phyloP scores from a whole-genome alignment of 805 yeast genomes.

The Ogataea sp. region DNA sequence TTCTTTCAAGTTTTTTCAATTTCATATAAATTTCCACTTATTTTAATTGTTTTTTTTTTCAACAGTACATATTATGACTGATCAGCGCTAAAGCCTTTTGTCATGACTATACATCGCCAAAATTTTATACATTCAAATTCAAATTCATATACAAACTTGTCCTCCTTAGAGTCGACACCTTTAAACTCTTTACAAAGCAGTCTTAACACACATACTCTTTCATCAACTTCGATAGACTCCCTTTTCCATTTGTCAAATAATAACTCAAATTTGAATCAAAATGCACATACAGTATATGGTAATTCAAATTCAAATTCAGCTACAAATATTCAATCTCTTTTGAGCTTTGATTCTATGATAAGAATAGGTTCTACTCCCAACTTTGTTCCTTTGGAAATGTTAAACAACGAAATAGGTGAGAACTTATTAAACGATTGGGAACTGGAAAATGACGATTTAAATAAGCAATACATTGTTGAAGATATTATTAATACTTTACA shows the following conservation, averaged over 20 bases:
- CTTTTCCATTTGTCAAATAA: slow-evolving; percentile 1
- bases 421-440: slow-evolving; percentile 6
- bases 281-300: too few species aligned
- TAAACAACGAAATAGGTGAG: slow-evolving; percentile 13
- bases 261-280: too few species aligned
- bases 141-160: neutral
- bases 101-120: slow-evolving; percentile 19
- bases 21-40: too few species aligned
- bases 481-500: neutral
- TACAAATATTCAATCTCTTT: too few species aligned
- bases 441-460: slow-evolving; percentile 1
- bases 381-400: slow-evolving; percentile 18
- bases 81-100: too few species aligned
- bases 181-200: neutral
- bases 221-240: slow-evolving; percentile 14
- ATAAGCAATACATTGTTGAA: neutral
- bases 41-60: too few species aligned
- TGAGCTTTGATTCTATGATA: neutral
- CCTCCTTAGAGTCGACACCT: neutral
- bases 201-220: slow-evolving; percentile 11
- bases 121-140: slow-evolving; percentile 2
- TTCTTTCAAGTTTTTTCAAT: too few species aligned
- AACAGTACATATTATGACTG: too few species aligned
- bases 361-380: slow-evolving; percentile 22
- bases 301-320: neutral